Base-by-base conservation (phyloP, 371 early-diverging fungal species). In the Mucor racemosus region DNA sequence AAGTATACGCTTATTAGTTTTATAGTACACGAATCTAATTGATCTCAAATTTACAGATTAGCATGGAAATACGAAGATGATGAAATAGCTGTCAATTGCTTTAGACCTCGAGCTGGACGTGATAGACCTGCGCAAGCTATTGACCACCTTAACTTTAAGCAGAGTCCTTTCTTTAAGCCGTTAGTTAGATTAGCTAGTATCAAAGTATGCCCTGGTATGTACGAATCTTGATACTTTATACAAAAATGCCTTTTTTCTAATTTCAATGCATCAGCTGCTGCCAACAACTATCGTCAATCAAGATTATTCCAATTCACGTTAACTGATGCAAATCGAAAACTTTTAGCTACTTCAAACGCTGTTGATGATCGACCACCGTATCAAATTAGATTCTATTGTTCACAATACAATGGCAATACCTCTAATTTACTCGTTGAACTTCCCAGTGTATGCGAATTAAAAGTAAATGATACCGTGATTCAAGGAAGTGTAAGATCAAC, bases 391-490 rank as follows among this genome's bases (percentile, higher is more conserved):
- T 70, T 76, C 21, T 76, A 67, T 39, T 76, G 76, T 21, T 42
- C 62, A 1, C 66, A 56, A 48, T 70, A 66, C 15, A 34, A 61
- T 0, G 58, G 58, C 10, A 21, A 9, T 7, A 53, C 48, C 3
- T 19, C 58, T 0, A 50, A 58, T 13, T 41, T 74, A 3, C 53
- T 73, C 3, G 71, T 84, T 64, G 84, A 84, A 54, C 81, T 81
- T 58, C 84, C 84, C 3, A 58, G 64, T 55, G 73, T 81, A 11
- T 81, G 84, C 60, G 84, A 84, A 69, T 62, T 84, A 31, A 81
- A 76, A 63, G 77, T 87, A 17, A 87, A 85, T 44, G 79, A 76
- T 10, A 64, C 64, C 19, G 68, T 78, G 3, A 67, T 87, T 54
- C 67, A 72, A 19, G 82, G 79, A 11, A 65, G 53, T 31, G 88